phyloP scores from a whole-genome alignment of 1,284 basidiomycete species.

The Bondarzewia mesenterica region DNA sequence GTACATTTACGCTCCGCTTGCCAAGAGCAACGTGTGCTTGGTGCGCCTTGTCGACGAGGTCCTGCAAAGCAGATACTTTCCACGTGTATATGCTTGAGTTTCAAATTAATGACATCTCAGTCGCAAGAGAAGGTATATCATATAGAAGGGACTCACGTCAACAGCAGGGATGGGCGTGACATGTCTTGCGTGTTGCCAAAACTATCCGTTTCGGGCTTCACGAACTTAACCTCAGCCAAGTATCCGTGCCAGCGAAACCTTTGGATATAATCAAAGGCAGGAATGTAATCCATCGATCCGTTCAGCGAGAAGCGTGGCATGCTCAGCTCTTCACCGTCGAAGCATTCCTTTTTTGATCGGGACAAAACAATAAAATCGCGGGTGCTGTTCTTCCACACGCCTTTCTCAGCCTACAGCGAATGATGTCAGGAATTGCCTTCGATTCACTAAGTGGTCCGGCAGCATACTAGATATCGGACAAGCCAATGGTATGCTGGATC shows the following conservation, averaged over 20 bases:
- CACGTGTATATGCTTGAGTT: background rate
- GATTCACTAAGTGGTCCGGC: background rate
- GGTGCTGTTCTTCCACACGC: background rate
- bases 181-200: background rate
- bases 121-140: background rate
- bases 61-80: background rate
- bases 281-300: background rate
- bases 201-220: background rate
- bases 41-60: background rate
- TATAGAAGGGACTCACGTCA: background rate
- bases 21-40: background rate
- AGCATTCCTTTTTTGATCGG: background rate
- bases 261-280: background rate
- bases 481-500: constrained; percentile 1
- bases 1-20: background rate
- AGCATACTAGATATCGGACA: background rate
- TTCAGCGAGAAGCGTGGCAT: background rate
- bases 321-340: background rate
- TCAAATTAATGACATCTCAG: background rate
- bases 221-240: background rate
- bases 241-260: background rate
- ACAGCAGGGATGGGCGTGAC: background rate
- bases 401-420: background rate
- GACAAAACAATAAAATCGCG: background rate
- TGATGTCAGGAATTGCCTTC: background rate